These are phyloP conservation scores for Exophiala alcalophila DNA, from an alignment of 2,329 filamentous ascomycete species.

Conservation along the genomic window DNA sequence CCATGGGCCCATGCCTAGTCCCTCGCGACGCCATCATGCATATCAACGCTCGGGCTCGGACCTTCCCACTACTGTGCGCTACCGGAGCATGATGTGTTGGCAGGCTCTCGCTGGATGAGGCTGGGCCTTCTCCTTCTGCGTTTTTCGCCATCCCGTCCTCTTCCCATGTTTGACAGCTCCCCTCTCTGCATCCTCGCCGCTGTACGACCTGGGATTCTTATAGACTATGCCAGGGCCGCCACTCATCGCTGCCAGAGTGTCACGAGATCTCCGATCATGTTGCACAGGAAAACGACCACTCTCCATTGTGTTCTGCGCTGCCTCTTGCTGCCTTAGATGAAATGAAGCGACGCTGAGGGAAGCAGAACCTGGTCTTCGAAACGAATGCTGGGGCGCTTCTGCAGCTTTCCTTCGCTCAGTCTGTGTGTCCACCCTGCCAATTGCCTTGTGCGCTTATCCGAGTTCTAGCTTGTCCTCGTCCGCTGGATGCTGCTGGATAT, in stretches of 20 bases:
- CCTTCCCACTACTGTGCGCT: conserved; percentile 15
- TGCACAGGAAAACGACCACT: conserved; percentile 17
- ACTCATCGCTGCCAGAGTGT: conserved; percentile 22
- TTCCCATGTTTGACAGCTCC: conserved; percentile 24
- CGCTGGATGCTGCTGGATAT: conserved; percentile 12
- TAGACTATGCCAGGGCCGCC: conserved; percentile 26
- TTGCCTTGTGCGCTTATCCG: conserved; percentile 9
- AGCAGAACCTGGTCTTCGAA: conserved; percentile 17
- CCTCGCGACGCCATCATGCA: conserved; percentile 27
- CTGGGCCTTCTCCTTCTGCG: conserved; percentile 17
- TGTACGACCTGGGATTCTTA: conserved; percentile 21
- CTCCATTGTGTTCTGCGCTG: conserved; percentile 12
- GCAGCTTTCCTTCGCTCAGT: conserved; percentile 23
- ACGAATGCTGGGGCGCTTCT: conserved; percentile 21
- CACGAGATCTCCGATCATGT: conserved; percentile 29
- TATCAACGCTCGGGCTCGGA: conserved; percentile 24
- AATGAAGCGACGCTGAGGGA: conserved; percentile 23
- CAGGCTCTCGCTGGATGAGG: conserved; percentile 22
- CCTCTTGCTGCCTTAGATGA: conserved; percentile 22
- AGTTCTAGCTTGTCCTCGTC: conserved; percentile 11
- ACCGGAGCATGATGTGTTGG: conserved; percentile 26
- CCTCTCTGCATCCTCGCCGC: conserved; percentile 16
- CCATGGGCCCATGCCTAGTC: conserved; percentile 10
- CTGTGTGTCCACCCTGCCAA: conserved; percentile 11
- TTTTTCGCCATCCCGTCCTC: conserved; percentile 24